phyloP scores from a whole-genome alignment of 768 basidiomycete genomes.

The Pisolithus tinctorius region DNA sequence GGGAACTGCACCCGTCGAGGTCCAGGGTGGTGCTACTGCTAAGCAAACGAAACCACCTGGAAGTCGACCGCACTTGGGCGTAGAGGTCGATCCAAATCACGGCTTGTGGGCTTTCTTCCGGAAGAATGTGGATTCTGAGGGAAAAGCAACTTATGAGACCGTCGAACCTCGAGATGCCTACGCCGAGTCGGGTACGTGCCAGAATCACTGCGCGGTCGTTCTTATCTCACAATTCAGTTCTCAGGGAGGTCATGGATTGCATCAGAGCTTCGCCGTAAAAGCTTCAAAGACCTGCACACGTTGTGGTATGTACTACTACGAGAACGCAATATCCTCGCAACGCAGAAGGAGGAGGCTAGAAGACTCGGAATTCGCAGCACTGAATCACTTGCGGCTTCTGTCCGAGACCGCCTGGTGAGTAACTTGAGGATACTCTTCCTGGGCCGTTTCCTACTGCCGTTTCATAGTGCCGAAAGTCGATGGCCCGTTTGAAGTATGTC shows the following conservation, averaged over 20 bases:
- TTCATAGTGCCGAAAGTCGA: constrained; percentile 79
- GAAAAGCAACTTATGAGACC: constrained; percentile 48
- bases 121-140: constrained; percentile 42
- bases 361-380: constrained; percentile 43
- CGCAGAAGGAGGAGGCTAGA: constrained; percentile 75
- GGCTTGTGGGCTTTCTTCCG: constrained; percentile 78
- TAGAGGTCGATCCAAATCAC: constrained; percentile 51
- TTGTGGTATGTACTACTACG: constrained; percentile 89
- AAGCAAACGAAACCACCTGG: constrained; percentile 18
- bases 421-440: background rate
- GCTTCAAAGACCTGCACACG: constrained; percentile 88
- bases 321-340: constrained; percentile 86
- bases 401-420: constrained; percentile 41
- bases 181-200: constrained; percentile 32
- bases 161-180: constrained; percentile 28
- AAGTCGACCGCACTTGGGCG: constrained; percentile 36
- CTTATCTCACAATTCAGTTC: constrained; percentile 4
- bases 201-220: background rate
- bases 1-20: background rate
- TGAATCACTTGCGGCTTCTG: constrained; percentile 21
- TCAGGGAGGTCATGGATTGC: constrained; percentile 85
- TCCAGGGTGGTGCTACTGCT: background rate
- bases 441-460: constrained; percentile 3
- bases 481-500: constrained; percentile 94
- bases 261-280: constrained; percentile 81